These are phyloP conservation scores for Hypoxylon sp. DNA, from an alignment of 2,329 filamentous ascomycete genomes.

Conservation along the genomic window DNA sequence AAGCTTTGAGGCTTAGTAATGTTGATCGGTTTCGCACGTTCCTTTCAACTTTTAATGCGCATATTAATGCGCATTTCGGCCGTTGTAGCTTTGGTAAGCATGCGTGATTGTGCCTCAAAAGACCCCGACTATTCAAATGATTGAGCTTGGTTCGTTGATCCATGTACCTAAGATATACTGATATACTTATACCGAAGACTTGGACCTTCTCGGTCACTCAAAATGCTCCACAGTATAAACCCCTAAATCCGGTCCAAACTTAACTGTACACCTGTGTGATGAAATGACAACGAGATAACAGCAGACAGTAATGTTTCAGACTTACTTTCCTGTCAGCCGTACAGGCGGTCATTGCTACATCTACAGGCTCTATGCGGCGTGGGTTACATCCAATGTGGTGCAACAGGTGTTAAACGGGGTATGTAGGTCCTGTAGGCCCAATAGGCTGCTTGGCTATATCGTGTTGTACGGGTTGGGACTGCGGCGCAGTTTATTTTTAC, in stretches of 20 bases:
- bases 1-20: slow-evolving; percentile 2
- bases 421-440: slow-evolving; percentile 1
- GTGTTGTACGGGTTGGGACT: slow-evolving; percentile 3
- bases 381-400: slow-evolving; percentile 18
- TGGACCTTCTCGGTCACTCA: neutral
- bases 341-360: neutral
- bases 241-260: neutral
- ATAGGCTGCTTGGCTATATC: slow-evolving; percentile 14
- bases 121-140: neutral
- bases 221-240: neutral
- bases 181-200: neutral
- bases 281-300: slow-evolving; percentile 1
- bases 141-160: neutral
- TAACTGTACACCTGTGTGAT: neutral
- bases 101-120: neutral
- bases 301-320: slow-evolving; percentile 15
- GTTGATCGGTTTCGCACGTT: neutral
- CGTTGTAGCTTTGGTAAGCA: neutral
- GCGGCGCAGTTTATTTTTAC: slow-evolving; percentile 19
- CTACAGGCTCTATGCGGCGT: slow-evolving; percentile 16
- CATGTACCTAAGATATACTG: neutral
- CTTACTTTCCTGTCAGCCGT: slow-evolving; percentile 11
- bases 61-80: slow-evolving; percentile 1
- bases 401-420: neutral
- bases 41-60: neutral